Evolutionary conservation across 2,329 filamentous ascomycete species (phyloP).

Genomic region (Neofusicoccum umdonicola): DNA sequence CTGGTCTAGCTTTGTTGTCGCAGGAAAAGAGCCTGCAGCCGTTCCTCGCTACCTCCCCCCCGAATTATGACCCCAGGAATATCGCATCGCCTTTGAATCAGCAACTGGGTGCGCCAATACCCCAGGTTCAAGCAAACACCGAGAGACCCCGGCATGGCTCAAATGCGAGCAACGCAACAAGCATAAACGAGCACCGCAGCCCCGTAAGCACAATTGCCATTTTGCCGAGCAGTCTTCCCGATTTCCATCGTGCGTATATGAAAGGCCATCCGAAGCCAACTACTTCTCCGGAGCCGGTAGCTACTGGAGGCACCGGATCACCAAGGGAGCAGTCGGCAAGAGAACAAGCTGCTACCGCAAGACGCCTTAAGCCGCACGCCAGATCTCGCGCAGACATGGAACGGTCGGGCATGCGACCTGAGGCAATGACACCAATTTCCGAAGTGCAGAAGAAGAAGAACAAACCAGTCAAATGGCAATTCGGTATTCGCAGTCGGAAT

Average conservation of each 20-base stretch:
- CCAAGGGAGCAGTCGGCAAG: slow-evolving; percentile 54
- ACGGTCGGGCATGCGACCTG: slow-evolving; percentile 49
- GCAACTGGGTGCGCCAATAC: slow-evolving; percentile 33
- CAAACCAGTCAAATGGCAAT: slow-evolving; percentile 92
- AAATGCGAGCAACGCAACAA: slow-evolving; percentile 39
- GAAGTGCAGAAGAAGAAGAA: slow-evolving; percentile 56
- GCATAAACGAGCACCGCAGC: slow-evolving; percentile 38
- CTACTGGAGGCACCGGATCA: slow-evolving; percentile 53
- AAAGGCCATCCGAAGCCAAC: slow-evolving; percentile 55
- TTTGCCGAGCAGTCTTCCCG: slow-evolving; percentile 83
- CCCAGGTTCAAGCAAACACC: slow-evolving; percentile 24
- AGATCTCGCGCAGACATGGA: slow-evolving; percentile 69
- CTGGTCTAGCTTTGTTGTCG: slow-evolving; percentile 52
- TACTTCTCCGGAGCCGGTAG: slow-evolving; percentile 22
- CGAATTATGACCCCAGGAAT: slow-evolving; percentile 45
- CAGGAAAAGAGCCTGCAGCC: slow-evolving; percentile 50
- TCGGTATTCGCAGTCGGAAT: slow-evolving; percentile 92
- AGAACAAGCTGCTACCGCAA: slow-evolving; percentile 77
- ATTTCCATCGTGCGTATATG: slow-evolving; percentile 89
- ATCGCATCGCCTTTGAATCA: slow-evolving; percentile 33
- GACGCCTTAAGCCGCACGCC: slow-evolving; percentile 81
- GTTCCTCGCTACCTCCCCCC: slow-evolving; percentile 58
- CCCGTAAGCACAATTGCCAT: slow-evolving; percentile 80
- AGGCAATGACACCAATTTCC: slow-evolving; percentile 56
- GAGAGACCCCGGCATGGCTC: slow-evolving; percentile 46